A percentile compares a stretch with the other conserved stretches of the same genome.
Evolutionary conservation across 805 yeast species (phyloP).

Genomic region (Tetrapisispora namnaoensis): DNA sequence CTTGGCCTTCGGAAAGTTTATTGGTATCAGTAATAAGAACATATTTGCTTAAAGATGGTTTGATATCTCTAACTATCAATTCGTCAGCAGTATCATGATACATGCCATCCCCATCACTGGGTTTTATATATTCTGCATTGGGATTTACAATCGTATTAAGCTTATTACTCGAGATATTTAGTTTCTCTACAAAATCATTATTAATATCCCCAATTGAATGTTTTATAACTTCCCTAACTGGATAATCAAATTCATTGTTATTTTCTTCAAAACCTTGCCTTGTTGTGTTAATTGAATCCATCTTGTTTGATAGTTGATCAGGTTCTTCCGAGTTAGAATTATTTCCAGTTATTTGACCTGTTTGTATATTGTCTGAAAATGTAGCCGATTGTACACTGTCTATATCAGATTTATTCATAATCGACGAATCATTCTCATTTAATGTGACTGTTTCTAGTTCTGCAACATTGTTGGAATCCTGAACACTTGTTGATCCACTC

Average conservation of each 20-base stretch:
- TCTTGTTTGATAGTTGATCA: too few relatives aligned
- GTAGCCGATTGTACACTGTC: background rate
- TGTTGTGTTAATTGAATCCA: too few relatives aligned
- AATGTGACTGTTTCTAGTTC: background rate
- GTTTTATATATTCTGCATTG: constrained; percentile 6
- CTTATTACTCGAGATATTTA: background rate
- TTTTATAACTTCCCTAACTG: background rate
- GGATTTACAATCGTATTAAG: constrained; percentile 8
- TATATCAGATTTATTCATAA: too few relatives aligned
- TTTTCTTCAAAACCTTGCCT: too few relatives aligned
- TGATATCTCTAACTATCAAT: background rate
- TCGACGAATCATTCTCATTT: background rate
- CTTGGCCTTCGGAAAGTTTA: constrained; percentile 26
- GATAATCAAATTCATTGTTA: too few relatives aligned
- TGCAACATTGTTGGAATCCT: background rate
- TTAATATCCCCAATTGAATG: constrained; percentile 9
- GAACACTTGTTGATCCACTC: background rate
- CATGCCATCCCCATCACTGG: background rate
- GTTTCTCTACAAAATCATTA: background rate
- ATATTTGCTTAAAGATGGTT: background rate
- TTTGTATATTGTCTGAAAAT: background rate
- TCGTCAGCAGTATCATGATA: too few relatives aligned
- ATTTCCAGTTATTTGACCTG: background rate
- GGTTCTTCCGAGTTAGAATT: background rate
- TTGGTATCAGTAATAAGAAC: constrained; percentile 21